A percentile compares a stretch with the other conserved stretches of the same genome.
Evolutionary conservation across 2,329 filamentous ascomycete species (phyloP).

Genomic region (Fusarium drepaniforme): DNA sequence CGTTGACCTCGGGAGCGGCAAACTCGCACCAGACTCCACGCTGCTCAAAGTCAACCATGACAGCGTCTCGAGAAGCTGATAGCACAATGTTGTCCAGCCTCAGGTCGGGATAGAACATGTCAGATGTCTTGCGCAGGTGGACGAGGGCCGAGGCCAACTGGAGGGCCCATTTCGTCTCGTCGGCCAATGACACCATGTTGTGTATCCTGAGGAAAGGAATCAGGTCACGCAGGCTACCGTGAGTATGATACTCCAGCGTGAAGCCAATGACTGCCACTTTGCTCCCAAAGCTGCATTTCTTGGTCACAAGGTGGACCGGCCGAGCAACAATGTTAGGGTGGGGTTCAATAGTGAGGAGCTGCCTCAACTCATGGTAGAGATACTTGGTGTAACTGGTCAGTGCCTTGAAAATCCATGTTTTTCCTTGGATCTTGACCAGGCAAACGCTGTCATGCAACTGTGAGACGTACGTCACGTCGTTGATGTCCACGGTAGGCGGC

Average conservation of each 20-base stretch:
- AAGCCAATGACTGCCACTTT: conserved; percentile 70
- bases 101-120: conserved; percentile 68
- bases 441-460: conserved; percentile 72
- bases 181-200: conserved; percentile 53
- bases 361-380: conserved; percentile 71
- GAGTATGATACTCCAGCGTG: conserved; percentile 64
- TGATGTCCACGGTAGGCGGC: conserved; percentile 63
- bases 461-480: conserved; percentile 60
- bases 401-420: conserved; percentile 68
- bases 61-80: conserved; percentile 57
- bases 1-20: conserved; percentile 70
- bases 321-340: conserved; percentile 66
- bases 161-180: conserved; percentile 65
- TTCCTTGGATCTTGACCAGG: conserved; percentile 59
- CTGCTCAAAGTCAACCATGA: conserved; percentile 74
- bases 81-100: conserved; percentile 71
- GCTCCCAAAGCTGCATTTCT: conserved; percentile 66
- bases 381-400: conserved; percentile 69
- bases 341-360: conserved; percentile 63
- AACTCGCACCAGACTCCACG: conserved; percentile 74
- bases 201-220: conserved; percentile 65
- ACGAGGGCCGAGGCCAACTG: conserved; percentile 65
- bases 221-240: conserved; percentile 67
- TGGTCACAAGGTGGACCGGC: conserved; percentile 67
- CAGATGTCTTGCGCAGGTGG: conserved; percentile 60